Percentiles rank a stretch among this genome's conserved stretches.
Evolutionary conservation across 2,329 filamentous ascomycete genomes (phyloP).

Genomic region (Monosporascus ibericus): DNA sequence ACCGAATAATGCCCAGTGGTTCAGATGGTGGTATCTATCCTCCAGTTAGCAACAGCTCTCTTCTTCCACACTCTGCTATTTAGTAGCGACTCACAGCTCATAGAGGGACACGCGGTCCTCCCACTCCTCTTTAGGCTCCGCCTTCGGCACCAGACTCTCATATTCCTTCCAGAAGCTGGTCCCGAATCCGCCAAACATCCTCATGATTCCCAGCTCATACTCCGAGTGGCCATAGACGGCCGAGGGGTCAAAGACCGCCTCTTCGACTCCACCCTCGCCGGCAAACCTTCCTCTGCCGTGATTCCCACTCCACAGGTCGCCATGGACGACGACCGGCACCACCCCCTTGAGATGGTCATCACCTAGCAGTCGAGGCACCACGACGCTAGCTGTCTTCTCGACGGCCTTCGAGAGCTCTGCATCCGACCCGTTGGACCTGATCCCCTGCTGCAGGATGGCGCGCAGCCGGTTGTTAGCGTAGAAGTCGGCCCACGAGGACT

Average conservation of each 20-base stretch:
- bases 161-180: constrained; percentile 70
- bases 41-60: constrained; percentile 28
- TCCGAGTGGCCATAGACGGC: constrained; percentile 81
- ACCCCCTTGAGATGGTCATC: constrained; percentile 60
- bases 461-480: constrained; percentile 72
- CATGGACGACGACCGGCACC: constrained; percentile 77
- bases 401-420: constrained; percentile 56
- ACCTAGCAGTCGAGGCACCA: constrained; percentile 73
- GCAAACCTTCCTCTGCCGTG: constrained; percentile 59
- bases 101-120: constrained; percentile 78
- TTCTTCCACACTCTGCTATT: not conserved
- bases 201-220: constrained; percentile 91
- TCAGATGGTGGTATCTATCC: constrained; percentile 76
- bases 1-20: constrained; percentile 82
- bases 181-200: constrained; percentile 90
- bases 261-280: constrained; percentile 47
- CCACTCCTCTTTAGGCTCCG: constrained; percentile 76
- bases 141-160: constrained; percentile 65
- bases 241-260: constrained; percentile 78
- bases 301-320: constrained; percentile 93
- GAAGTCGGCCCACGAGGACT: constrained; percentile 74
- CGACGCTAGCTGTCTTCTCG: constrained; percentile 52
- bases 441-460: constrained; percentile 52
- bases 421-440: constrained; percentile 59
- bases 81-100: constrained; percentile 58